These are phyloP conservation scores for Aspergillus versicolor DNA, from an alignment of 2,329 filamentous ascomycete genomes.

Conservation along the genomic window DNA sequence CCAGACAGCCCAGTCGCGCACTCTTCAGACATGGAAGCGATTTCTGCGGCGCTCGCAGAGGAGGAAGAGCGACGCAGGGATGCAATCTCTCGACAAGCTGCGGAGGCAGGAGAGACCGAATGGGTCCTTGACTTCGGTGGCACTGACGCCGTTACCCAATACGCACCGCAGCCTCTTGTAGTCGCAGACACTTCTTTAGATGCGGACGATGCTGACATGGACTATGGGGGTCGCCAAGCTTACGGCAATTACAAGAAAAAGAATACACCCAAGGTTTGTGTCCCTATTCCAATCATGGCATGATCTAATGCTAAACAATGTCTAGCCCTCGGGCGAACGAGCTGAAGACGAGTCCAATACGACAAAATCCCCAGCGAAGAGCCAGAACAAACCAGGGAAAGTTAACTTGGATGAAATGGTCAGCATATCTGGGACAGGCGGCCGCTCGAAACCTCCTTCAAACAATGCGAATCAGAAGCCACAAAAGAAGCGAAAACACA, in stretches of 20 bases:
- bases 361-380: slow-evolving; percentile 9
- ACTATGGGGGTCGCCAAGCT: slow-evolving; percentile 34
- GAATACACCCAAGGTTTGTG: slow-evolving; percentile 26
- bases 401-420: slow-evolving; percentile 24
- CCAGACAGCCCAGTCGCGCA: slow-evolving; percentile 23
- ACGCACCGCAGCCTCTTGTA: slow-evolving; percentile 28
- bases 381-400: slow-evolving; percentile 8
- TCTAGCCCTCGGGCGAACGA: slow-evolving; percentile 15
- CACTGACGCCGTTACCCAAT: slow-evolving; percentile 13
- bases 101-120: slow-evolving; percentile 44
- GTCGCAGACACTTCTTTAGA: slow-evolving; percentile 36
- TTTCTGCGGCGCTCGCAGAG: slow-evolving; percentile 40
- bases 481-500: slow-evolving; percentile 27
- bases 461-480: slow-evolving; percentile 16
- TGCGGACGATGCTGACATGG: slow-evolving; percentile 29
- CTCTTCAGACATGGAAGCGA: slow-evolving; percentile 39
- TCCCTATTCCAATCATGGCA: not conserved
- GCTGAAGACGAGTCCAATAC: slow-evolving; percentile 11
- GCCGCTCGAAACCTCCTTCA: slow-evolving; percentile 10
- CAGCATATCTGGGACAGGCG: slow-evolving; percentile 35
- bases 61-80: slow-evolving; percentile 43
- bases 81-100: slow-evolving; percentile 40
- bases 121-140: slow-evolving; percentile 42
- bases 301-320: not conserved
- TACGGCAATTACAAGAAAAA: slow-evolving; percentile 43